Evolutionary conservation across 768 basidiomycete species (phyloP).

Genomic region (Lactarius deliciosus): DNA sequence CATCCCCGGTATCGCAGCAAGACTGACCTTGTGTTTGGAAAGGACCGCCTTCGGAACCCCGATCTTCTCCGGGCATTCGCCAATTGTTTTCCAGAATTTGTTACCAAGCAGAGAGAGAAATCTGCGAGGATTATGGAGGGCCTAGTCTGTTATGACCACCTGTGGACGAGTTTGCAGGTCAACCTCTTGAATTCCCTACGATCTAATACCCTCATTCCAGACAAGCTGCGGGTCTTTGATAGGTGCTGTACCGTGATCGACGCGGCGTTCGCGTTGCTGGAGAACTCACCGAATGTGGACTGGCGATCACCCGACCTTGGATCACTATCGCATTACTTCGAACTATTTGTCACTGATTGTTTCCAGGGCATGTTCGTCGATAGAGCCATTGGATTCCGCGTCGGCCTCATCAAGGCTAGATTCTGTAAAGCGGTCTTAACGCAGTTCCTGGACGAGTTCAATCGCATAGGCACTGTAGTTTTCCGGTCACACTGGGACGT

Average conservation of each 20-base stretch:
- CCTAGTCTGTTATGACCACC: constrained; percentile 1
- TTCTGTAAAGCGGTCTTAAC: constrained; percentile 1
- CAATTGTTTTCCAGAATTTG: constrained; percentile 5
- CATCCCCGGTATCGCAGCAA: constrained; percentile 6
- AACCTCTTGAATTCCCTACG: neutral
- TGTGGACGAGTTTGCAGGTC: constrained; percentile 14
- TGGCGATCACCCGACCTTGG: constrained; percentile 18
- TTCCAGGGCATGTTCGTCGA: constrained; percentile 9
- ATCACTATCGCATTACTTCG: neutral
- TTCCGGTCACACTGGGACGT: constrained; percentile 16
- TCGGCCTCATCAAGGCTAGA: constrained; percentile 5
- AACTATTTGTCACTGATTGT: neutral
- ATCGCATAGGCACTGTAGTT: neutral
- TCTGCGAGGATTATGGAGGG: neutral
- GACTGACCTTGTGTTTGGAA: constrained; percentile 13
- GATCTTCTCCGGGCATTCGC: constrained; percentile 13
- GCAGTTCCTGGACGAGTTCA: neutral
- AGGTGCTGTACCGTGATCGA: constrained; percentile 14
- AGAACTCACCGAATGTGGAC: constrained; percentile 3
- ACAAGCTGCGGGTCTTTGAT: constrained; percentile 5
- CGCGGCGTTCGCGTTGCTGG: neutral
- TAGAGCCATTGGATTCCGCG: neutral
- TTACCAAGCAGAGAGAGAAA: neutral
- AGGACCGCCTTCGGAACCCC: constrained; percentile 6
- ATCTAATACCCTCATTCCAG: neutral